Conservation (phyloP, 2,329 filamentous ascomycete genomes). For the Colletotrichum sidae region DNA sequence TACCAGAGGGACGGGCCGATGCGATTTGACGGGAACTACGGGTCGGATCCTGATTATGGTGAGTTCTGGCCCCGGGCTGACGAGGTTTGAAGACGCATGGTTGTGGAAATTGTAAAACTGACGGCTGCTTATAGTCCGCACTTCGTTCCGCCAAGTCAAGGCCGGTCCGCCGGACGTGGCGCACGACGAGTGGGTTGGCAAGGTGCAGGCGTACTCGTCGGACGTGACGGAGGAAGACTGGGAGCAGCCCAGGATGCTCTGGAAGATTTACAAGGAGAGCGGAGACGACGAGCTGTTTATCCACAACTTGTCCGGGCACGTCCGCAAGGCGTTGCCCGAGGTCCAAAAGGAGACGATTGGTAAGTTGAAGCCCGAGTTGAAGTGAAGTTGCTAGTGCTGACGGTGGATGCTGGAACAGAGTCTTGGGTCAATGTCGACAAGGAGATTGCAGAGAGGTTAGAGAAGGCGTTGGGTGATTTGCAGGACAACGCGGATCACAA, state of each 20-base stretch:
- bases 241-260: conserved; percentile 16
- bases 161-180: conserved; percentile 3
- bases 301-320: conserved; percentile 10
- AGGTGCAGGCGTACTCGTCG: conserved; percentile 8
- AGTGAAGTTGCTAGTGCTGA: not conserved
- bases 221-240: conserved; percentile 23
- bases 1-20: conserved; percentile 43
- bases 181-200: conserved; percentile 21
- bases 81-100: too few species aligned
- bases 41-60: conserved; percentile 42
- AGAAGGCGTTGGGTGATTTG: not conserved
- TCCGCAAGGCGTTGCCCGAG: conserved; percentile 9
- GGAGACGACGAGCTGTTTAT: conserved; percentile 12
- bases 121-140: conserved; percentile 41
- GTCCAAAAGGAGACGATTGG: conserved; percentile 13
- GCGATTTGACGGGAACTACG: conserved; percentile 43
- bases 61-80: not conserved
- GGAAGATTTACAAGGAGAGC: conserved; percentile 17
- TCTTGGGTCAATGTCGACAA: conserved; percentile 7
- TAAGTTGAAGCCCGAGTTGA: not conserved
- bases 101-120: conserved; percentile 41
- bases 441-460: conserved; percentile 4
- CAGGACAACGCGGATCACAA: not conserved
- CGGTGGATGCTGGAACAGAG: not conserved
- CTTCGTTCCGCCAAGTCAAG: conserved; percentile 15